Percentiles rank a stretch among this genome's conserved stretches.
These are phyloP conservation scores for Bimuria novae-zelandiae DNA, from an alignment of 2,329 filamentous ascomycete genomes.

Conservation along the genomic window DNA sequence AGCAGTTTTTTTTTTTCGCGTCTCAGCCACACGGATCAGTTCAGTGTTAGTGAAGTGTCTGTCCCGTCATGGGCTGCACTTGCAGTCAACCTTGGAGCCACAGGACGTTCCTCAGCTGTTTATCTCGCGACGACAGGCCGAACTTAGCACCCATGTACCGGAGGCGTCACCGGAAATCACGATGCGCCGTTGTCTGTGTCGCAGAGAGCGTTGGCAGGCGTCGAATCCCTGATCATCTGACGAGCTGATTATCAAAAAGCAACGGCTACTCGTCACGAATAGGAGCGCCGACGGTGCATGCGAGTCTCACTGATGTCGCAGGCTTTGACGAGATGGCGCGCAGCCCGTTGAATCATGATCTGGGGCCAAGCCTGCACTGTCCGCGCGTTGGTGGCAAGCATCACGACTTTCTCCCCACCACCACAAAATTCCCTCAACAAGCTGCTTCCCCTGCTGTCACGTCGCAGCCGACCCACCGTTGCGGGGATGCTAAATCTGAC, in stretches of 20 bases:
- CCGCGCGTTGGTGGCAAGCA: constrained; percentile 10
- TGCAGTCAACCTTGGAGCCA: constrained; percentile 20
- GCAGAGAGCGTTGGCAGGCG: constrained; percentile 26
- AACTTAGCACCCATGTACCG: constrained; percentile 11
- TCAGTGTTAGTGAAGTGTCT: constrained; percentile 7
- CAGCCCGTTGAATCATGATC: constrained; percentile 8
- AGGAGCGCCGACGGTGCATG: constrained; percentile 11
- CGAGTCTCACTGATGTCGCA: constrained; percentile 14
- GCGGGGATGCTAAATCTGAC: neutral
- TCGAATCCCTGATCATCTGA: constrained; percentile 28
- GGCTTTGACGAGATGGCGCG: constrained; percentile 15
- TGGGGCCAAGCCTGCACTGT: constrained; percentile 10
- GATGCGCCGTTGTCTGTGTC: constrained; percentile 24
- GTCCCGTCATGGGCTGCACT: constrained; percentile 22
- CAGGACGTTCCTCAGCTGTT: constrained; percentile 17
- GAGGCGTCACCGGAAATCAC: constrained; percentile 29
- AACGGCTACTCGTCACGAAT: constrained; percentile 17
- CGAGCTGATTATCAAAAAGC: constrained; percentile 23
- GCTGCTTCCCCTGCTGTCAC: neutral
- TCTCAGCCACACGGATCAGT: constrained; percentile 15
- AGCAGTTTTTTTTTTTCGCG: constrained; percentile 20
- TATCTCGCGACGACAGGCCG: neutral
- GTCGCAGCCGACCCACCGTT: constrained; percentile 2
- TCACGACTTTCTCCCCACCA: constrained; percentile 10
- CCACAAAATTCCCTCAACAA: constrained; percentile 7